phyloP scores from a whole-genome alignment of 306 rosid species.

The Herpetospermum pedunculosum region DNA sequence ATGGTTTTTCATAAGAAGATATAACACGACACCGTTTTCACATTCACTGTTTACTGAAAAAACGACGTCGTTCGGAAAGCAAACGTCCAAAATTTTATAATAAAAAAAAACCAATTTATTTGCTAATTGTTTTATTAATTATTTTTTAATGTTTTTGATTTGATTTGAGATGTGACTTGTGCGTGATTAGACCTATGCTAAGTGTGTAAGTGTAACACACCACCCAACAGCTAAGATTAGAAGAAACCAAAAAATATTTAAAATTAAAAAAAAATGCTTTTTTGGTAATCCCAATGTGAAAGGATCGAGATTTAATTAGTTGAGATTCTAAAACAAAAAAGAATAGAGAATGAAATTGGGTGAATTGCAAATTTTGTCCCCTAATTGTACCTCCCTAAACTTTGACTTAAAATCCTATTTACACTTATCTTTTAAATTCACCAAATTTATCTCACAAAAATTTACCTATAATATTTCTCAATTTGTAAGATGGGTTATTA shows the following conservation, averaged over 20 bases:
- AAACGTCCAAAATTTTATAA: too few species aligned
- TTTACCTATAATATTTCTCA: too few species aligned
- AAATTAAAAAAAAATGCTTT: not conserved
- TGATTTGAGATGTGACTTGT: slow-evolving; percentile 1
- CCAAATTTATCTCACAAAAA: too few species aligned
- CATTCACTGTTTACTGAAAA: not conserved
- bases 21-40: not conserved
- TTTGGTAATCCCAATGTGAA: not conserved
- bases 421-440: too few species aligned
- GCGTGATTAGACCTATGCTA: not conserved
- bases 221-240: not conserved
- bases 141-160: not conserved
- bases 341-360: not conserved
- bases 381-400: not conserved
- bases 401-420: not conserved
- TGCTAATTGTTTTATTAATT: not conserved
- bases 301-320: not conserved
- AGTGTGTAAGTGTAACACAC: not conserved
- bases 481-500: too few species aligned
- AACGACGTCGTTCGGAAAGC: not conserved
- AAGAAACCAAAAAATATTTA: too few species aligned
- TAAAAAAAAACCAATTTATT: not conserved
- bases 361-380: not conserved
- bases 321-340: not conserved
- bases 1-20: not conserved